Percentiles rank a stretch among this genome's conserved stretches.
Conservation (phyloP, 495 filamentous ascomycete species). For the Aspergillus incahuasiensis region DNA sequence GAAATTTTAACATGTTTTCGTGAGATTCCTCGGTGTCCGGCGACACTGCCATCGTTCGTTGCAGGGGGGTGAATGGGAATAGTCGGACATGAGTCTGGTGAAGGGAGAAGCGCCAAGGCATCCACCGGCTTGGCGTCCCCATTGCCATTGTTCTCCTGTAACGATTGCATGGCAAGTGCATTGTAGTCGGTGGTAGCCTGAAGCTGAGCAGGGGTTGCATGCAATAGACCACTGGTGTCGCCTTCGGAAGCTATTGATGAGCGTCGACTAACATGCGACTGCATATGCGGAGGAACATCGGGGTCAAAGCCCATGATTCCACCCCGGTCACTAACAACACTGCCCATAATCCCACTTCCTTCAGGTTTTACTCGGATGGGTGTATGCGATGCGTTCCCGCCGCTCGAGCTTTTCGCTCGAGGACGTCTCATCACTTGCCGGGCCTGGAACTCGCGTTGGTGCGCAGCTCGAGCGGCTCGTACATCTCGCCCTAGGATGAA, state of each 20-base stretch:
- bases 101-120: slow-evolving; percentile 40
- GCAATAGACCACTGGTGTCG: slow-evolving; percentile 33
- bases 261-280: slow-evolving; percentile 41
- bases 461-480: slow-evolving; percentile 47
- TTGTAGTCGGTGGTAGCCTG: slow-evolving; percentile 43
- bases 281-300: slow-evolving; percentile 40
- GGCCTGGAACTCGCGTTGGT: slow-evolving; percentile 43
- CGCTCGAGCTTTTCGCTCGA: slow-evolving; percentile 45
- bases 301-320: slow-evolving; percentile 56
- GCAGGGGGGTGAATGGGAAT: slow-evolving; percentile 77
- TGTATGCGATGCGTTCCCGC: slow-evolving; percentile 43
- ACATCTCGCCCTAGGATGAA: slow-evolving; percentile 65
- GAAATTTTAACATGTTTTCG: slow-evolving; percentile 78
- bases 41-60: slow-evolving; percentile 58
- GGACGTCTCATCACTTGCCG: slow-evolving; percentile 38
- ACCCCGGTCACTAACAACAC: slow-evolving; percentile 55
- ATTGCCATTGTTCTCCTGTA: slow-evolving; percentile 33
- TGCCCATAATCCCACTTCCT: slow-evolving; percentile 44
- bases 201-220: slow-evolving; percentile 42
- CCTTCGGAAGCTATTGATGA: slow-evolving; percentile 46
- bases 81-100: slow-evolving; percentile 61
- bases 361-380: slow-evolving; percentile 45
- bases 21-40: slow-evolving; percentile 65
- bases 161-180: slow-evolving; percentile 44
- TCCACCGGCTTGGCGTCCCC: slow-evolving; percentile 38